Evolutionary conservation across 768 basidiomycete species (phyloP), one percentile per base, ranked within the genome.

Genomic region (Tricholoma sp.): DNA sequence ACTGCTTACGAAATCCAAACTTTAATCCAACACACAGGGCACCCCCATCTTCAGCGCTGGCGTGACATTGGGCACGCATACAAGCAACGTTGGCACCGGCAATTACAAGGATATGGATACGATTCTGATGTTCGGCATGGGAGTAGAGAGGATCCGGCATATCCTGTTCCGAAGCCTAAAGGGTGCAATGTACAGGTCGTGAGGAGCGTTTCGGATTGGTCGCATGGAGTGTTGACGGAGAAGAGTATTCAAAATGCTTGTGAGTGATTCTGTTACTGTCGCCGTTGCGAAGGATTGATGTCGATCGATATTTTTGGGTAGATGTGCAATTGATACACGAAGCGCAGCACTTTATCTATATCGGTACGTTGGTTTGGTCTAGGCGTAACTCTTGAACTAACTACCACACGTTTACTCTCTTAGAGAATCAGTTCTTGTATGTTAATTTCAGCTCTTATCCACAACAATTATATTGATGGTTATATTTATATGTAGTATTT

Each of bases 171-270:
- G 0, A 52, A 61, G 24, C 74, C 79, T 31, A 80, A 80, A 1
- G 77, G 76, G 7, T 88, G 86, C 65, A 75, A 75, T 33, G 87
- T 93, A 15, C 93, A 98, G 74, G 92, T 81, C 13, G 80, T 92
- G 42, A 82, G 96, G 53, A 91, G 89, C 58, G 89, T 94, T 18
- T 85, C 80, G 1, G 96, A 98, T 71, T 99, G 96, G 96, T 90
- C 87, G 64, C 91, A 94, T 63, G 96, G 95, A 2, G 89, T 94
- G 34, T 76, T 95, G 60, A 88, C 83, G 3, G 96, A 98, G 70
- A 82, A 84, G 57, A 94, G 91, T 69, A 93, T 98, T 57, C 95
- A 97, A 72, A 89, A 93, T 62, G 95, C 96, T 48, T 94, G 91
- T 91, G 65, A 68, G 88, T 81, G 49, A 33, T 4, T 47, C 31